Percentiles rank a stretch among this genome's conserved stretches.
Evolutionary conservation across 345 rosid species (phyloP).

Genomic region (Salix caprea): DNA sequence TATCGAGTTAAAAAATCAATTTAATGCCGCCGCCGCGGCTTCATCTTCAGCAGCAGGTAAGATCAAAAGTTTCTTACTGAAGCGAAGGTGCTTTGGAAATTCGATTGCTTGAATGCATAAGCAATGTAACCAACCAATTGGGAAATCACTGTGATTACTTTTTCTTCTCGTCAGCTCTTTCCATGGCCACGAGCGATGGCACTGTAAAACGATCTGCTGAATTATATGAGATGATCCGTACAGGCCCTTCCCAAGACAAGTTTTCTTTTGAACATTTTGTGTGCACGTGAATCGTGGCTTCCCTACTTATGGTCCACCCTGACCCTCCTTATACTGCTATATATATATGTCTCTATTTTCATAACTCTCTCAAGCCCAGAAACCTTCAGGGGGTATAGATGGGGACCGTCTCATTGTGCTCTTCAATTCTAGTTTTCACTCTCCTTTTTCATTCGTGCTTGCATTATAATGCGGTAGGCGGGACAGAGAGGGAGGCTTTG

Average conservation of each 20-base stretch:
- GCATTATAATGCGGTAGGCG: not conserved
- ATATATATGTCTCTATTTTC: too few relatives aligned
- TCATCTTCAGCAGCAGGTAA: too few relatives aligned
- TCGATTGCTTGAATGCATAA: too few relatives aligned
- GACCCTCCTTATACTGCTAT: too few relatives aligned
- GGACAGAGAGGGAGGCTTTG: constrained; percentile 14
- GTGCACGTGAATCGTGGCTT: not conserved
- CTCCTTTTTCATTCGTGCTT: constrained; percentile 5
- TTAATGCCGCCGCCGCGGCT: too few relatives aligned
- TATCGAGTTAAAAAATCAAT: too few relatives aligned
- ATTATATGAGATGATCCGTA: not conserved
- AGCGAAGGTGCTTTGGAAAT: too few relatives aligned
- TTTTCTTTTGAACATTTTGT: not conserved
- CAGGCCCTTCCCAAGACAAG: not conserved
- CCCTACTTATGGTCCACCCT: not conserved
- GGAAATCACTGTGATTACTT: too few relatives aligned
- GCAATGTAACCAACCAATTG: too few relatives aligned
- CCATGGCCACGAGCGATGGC: too few relatives aligned
- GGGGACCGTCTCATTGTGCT: constrained; percentile 3
- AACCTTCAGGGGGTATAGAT: not conserved
- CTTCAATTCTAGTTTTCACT: constrained; percentile 1
- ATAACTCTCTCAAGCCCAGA: not conserved
- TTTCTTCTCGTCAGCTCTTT: too few relatives aligned
- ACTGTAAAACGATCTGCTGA: not conserved
- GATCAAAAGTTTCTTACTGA: too few relatives aligned